Evolutionary conservation across 768 basidiomycete genomes (phyloP).

Genomic region (Gautieria morchelliformis): DNA sequence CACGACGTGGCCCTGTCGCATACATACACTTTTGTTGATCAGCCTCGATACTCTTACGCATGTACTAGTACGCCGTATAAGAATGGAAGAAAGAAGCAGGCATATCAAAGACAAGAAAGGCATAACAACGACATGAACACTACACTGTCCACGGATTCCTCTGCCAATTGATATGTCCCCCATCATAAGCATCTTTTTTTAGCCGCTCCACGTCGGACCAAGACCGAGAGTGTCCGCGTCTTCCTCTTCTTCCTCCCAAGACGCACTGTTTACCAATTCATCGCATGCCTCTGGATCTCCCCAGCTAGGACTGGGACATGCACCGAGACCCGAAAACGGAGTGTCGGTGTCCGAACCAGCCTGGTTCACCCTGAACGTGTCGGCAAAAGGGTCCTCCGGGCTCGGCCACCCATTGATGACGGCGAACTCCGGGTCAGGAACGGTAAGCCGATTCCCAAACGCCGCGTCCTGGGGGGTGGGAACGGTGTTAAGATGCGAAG

Average conservation of each 20-base stretch:
- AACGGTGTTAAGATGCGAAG: not conserved
- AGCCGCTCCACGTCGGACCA: conserved; percentile 4
- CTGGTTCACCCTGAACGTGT: not conserved
- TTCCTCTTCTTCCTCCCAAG: not conserved
- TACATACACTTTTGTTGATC: not conserved
- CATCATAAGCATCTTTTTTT: not conserved
- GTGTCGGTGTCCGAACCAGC: not conserved
- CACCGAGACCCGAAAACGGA: not conserved
- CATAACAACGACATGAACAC: not conserved
- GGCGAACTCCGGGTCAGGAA: not conserved
- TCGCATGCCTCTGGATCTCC: not conserved
- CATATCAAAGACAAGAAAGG: not conserved
- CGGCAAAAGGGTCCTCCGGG: not conserved
- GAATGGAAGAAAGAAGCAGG: not conserved
- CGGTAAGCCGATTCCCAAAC: not conserved
- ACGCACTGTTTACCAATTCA: not conserved
- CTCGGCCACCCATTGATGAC: not conserved
- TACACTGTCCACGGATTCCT: too few species aligned
- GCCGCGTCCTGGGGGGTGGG: conserved; percentile 5
- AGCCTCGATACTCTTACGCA: too few species aligned
- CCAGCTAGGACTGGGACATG: not conserved
- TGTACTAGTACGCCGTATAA: not conserved
- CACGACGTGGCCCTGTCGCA: not conserved
- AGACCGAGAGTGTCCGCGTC: not conserved
- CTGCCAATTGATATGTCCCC: not conserved